Conservation (phyloP, 768 basidiomycete genomes). For the Tulasnella sp. region DNA sequence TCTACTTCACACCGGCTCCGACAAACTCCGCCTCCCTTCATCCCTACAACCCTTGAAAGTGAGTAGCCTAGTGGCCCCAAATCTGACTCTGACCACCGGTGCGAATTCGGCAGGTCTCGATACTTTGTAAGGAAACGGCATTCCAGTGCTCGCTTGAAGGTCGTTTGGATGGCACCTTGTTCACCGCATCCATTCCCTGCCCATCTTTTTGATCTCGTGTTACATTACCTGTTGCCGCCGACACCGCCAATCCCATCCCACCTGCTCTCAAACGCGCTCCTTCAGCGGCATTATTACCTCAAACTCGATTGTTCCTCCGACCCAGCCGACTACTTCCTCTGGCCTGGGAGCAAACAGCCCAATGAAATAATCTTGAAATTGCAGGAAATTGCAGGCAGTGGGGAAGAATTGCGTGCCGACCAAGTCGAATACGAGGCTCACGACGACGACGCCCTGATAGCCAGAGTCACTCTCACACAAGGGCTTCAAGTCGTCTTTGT, state of each 20-base stretch:
- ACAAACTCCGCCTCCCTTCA: too few relatives aligned
- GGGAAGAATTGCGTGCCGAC: neutral
- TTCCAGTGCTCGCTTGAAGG: too few relatives aligned
- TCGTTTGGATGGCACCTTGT: too few relatives aligned
- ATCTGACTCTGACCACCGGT: too few relatives aligned
- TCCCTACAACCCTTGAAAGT: too few relatives aligned
- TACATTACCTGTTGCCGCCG: conserved; percentile 17
- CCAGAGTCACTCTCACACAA: neutral
- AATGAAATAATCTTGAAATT: neutral
- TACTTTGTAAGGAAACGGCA: too few relatives aligned
- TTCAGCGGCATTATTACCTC: conserved; percentile 17
- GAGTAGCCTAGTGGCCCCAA: too few relatives aligned
- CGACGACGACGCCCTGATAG: neutral
- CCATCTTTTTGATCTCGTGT: conserved; percentile 10
- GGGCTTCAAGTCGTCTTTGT: conserved; percentile 3
- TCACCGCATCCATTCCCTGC: conserved; percentile 7
- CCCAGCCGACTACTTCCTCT: conserved; percentile 13
- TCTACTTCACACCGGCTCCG: too few relatives aligned
- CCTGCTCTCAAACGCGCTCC: conserved; percentile 10
- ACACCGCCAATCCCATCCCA: conserved; percentile 13
- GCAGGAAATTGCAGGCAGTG: neutral
- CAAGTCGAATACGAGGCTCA: conserved; percentile 5
- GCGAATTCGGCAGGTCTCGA: too few relatives aligned
- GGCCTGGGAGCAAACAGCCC: neutral
- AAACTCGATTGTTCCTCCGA: conserved; percentile 10